Conservation (phyloP, 1,139 yeast species). For the Zygotorulaspora mrakii region DNA sequence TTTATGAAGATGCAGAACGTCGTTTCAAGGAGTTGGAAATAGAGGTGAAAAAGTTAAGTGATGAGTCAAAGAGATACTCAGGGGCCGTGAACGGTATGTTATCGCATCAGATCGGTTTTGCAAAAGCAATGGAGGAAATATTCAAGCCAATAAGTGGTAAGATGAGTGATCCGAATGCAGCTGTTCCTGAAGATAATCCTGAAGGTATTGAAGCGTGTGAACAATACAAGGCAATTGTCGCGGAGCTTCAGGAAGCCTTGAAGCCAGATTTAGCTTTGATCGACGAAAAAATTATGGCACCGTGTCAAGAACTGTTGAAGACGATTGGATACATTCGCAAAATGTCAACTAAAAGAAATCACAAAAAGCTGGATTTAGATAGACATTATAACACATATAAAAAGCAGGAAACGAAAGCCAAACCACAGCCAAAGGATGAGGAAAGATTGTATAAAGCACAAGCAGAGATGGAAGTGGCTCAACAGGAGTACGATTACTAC, state of each 20-base stretch:
- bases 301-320: constrained; percentile 85
- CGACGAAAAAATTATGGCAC: constrained; percentile 82
- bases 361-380: constrained; percentile 91
- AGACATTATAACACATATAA: constrained; percentile 67
- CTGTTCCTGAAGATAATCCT: constrained; percentile 89
- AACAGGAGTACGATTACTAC: constrained; percentile 92
- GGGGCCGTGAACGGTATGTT: constrained; percentile 91
- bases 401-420: constrained; percentile 78
- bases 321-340: constrained; percentile 80
- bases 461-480: constrained; percentile 84
- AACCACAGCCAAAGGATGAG: constrained; percentile 81
- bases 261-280: constrained; percentile 92
- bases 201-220: constrained; percentile 94
- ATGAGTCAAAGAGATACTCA: constrained; percentile 85
- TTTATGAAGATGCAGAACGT: constrained; percentile 91
- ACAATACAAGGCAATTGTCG: constrained; percentile 82
- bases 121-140: constrained; percentile 90
- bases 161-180: constrained; percentile 79
- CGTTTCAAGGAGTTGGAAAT: constrained; percentile 87
- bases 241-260: constrained; percentile 76
- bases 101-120: constrained; percentile 86
- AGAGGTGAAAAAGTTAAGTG: constrained; percentile 85
- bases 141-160: constrained; percentile 95
- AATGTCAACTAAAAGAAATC: constrained; percentile 93
- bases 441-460: constrained; percentile 85